Evolutionary conservation across 2,329 filamentous ascomycete genomes (phyloP).

Genomic region (Fusarium scirpi): DNA sequence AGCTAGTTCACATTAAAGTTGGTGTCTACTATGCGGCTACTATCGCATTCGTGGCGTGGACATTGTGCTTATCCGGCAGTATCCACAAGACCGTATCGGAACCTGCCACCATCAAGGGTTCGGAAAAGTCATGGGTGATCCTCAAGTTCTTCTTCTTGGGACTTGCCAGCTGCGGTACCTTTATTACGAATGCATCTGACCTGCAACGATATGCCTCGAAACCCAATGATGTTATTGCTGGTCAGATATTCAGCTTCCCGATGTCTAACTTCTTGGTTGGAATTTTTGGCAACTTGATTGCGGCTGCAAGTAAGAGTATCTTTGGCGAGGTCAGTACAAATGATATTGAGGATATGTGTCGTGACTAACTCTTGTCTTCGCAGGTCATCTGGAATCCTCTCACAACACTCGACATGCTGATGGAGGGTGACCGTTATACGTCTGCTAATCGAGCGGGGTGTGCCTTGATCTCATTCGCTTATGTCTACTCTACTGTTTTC

Average conservation of each 20-base stretch:
- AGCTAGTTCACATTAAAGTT: slow-evolving; percentile 16
- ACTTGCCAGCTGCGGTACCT: slow-evolving; percentile 9
- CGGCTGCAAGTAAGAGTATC: slow-evolving; percentile 16
- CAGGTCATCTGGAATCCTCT: slow-evolving; percentile 17
- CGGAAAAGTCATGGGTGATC: slow-evolving; percentile 17
- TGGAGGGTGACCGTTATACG: slow-evolving; percentile 9
- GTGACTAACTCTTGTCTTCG: background rate
- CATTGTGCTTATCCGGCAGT: background rate
- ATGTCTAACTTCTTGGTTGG: slow-evolving; percentile 18
- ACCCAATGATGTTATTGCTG: slow-evolving; percentile 6
- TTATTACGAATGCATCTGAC: slow-evolving; percentile 11
- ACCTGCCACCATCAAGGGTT: background rate
- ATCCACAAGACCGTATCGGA: background rate
- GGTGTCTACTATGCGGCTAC: slow-evolving; percentile 11
- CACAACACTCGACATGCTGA: slow-evolving; percentile 7
- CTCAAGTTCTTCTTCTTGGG: slow-evolving; percentile 18
- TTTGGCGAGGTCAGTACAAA: slow-evolving; percentile 2
- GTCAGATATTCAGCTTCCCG: slow-evolving; percentile 1
- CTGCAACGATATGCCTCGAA: background rate
- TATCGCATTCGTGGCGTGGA: slow-evolving; percentile 17
- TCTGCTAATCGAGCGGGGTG: slow-evolving; percentile 8
- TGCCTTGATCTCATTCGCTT: slow-evolving; percentile 13
- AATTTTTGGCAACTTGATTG: slow-evolving; percentile 7
- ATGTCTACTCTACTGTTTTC: slow-evolving; percentile 7
- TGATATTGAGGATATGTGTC: rapidly evolving